phyloP scores from a whole-genome alignment of 805 yeast species.

The Yarrowia alimentaria region DNA sequence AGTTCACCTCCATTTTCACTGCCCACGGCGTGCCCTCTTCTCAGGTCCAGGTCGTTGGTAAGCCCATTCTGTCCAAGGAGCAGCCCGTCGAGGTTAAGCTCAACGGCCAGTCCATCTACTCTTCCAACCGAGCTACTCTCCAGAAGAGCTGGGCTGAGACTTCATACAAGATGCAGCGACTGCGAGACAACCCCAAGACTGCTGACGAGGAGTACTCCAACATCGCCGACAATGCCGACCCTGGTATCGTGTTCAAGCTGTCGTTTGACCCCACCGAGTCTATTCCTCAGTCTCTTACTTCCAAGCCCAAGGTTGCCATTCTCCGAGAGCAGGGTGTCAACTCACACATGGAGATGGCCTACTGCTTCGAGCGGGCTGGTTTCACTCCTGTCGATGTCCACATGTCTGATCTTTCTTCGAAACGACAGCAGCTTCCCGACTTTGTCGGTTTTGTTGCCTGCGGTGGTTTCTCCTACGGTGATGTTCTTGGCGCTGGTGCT shows the following conservation, averaged over 20 bases:
- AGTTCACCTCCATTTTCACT: constrained; percentile 56
- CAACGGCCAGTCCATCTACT: constrained; percentile 49
- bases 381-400: constrained; percentile 93
- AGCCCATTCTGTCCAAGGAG: constrained; percentile 49
- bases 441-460: constrained; percentile 96
- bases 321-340: constrained; percentile 98
- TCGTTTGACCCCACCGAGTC: constrained; percentile 57
- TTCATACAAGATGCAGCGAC: constrained; percentile 81
- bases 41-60: constrained; percentile 63
- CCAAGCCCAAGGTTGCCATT: constrained; percentile 89
- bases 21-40: constrained; percentile 57
- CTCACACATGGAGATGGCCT: constrained; percentile 98
- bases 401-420: constrained; percentile 85
- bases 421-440: constrained; percentile 60
- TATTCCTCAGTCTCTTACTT: constrained; percentile 32
- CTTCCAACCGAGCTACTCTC: constrained; percentile 61
- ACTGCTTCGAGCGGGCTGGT: constrained; percentile 93
- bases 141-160: constrained; percentile 86
- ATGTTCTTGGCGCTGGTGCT: constrained; percentile 96
- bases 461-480: constrained; percentile 99
- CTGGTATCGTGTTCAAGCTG: constrained; percentile 81
- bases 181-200: constrained; percentile 90
- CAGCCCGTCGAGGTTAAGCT: constrained; percentile 51
- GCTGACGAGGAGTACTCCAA: constrained; percentile 81
- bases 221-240: constrained; percentile 77